Conservation (phyloP, 257 asterid genomes). For the Orobanche coerulescens region DNA sequence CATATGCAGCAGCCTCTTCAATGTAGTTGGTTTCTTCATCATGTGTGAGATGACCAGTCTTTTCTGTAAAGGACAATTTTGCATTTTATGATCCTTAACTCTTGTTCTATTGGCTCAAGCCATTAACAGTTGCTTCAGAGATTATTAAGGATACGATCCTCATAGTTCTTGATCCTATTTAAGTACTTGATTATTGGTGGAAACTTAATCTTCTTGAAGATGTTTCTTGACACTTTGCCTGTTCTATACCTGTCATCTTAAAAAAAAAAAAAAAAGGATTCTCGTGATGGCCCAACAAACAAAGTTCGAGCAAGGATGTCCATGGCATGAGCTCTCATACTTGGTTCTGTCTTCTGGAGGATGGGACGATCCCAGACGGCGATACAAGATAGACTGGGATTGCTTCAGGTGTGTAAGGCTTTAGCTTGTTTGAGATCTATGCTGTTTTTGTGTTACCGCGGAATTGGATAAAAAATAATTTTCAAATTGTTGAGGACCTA, state of each 20-base stretch:
- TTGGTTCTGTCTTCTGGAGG: slow-evolving; percentile 99
- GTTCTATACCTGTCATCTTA: slow-evolving; percentile 12
- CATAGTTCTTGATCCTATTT: slow-evolving; percentile 13
- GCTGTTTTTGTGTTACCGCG: slow-evolving; percentile 15
- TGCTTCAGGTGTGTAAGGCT: slow-evolving; percentile 67
- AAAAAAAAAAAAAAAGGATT: slow-evolving; percentile 55
- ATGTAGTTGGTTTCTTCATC: slow-evolving; percentile 5
- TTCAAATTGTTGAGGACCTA: neutral
- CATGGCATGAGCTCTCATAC: slow-evolving; percentile 84
- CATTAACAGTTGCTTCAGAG: slow-evolving; percentile 6
- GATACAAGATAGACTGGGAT: slow-evolving; percentile 92
- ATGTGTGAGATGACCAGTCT: neutral
- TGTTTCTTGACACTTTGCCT: slow-evolving; percentile 18
- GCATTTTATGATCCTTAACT: neutral
- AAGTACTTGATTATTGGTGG: slow-evolving; percentile 2
- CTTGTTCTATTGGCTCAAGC: slow-evolving; percentile 4
- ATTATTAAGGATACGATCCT: neutral
- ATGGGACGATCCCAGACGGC: slow-evolving; percentile 93
- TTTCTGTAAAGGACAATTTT: slow-evolving; percentile 13
- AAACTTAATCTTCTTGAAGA: slow-evolving; percentile 14
- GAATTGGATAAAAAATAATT: neutral
- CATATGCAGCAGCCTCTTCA: neutral
- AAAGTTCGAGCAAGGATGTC: slow-evolving; percentile 97
- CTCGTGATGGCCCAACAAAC: slow-evolving; percentile 98
- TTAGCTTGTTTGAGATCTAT: slow-evolving; percentile 5